phyloP scores from a whole-genome alignment of 257 asterid species.

The Ilex aquifolium region DNA sequence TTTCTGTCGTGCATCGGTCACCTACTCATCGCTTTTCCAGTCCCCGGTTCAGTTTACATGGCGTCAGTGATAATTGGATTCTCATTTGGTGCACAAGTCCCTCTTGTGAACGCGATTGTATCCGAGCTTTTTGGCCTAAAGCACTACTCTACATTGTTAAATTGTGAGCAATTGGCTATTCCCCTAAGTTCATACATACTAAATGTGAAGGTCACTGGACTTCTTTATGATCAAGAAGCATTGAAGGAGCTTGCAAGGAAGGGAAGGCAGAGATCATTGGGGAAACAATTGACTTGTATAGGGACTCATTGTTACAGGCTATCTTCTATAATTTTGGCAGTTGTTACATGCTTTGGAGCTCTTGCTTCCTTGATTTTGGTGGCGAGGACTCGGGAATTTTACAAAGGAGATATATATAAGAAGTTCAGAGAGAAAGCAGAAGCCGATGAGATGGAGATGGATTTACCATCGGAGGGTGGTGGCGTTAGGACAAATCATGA shows the following conservation, averaged over 20 bases:
- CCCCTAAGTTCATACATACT: constrained; percentile 67
- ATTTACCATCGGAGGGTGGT: background rate
- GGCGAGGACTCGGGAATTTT: constrained; percentile 48
- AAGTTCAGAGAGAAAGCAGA: constrained; percentile 50
- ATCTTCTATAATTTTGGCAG: constrained; percentile 48
- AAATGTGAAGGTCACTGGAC: constrained; percentile 60
- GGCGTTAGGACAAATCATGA: background rate
- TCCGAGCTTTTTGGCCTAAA: constrained; percentile 75
- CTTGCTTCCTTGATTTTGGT: constrained; percentile 52
- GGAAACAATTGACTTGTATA: constrained; percentile 50
- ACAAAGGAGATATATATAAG: constrained; percentile 61
- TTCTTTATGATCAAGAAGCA: constrained; percentile 64
- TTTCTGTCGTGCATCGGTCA: constrained; percentile 53
- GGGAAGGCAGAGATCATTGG: constrained; percentile 49
- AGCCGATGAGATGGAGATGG: constrained; percentile 22
- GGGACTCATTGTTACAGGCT: constrained; percentile 45
- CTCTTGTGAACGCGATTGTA: constrained; percentile 50
- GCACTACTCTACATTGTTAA: constrained; percentile 62
- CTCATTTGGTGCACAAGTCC: constrained; percentile 73
- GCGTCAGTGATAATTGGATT: constrained; percentile 71
- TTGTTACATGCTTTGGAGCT: constrained; percentile 53
- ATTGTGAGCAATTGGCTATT: constrained; percentile 74
- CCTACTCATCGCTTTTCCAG: constrained; percentile 62
- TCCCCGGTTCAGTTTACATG: constrained; percentile 50
- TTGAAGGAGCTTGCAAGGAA: constrained; percentile 38